Conservation (phyloP, 1,284 basidiomycete species). For the Caloboletus inedulis region DNA sequence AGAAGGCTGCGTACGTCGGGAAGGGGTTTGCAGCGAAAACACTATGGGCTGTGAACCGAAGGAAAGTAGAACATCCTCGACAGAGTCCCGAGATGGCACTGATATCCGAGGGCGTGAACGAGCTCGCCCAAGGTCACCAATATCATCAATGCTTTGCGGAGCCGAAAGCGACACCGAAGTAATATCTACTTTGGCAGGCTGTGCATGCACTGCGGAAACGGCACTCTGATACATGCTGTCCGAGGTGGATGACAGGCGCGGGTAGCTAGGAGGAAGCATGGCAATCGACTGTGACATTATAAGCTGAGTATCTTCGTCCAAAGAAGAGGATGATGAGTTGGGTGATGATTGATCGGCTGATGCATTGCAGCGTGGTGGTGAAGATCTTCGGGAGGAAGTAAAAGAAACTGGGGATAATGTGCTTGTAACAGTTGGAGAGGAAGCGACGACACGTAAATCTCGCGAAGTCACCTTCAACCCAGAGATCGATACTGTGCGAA, state of each 20-base stretch:
- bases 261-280: constrained; percentile 46
- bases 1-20: constrained; percentile 8
- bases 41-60: constrained; percentile 56
- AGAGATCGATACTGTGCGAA: constrained; percentile 46
- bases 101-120: constrained; percentile 8
- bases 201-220: constrained; percentile 42
- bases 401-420: constrained; percentile 22
- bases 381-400: constrained; percentile 20
- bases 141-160: neutral
- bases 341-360: constrained; percentile 35
- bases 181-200: neutral
- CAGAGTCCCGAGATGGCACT: constrained; percentile 9
- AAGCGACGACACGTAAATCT: constrained; percentile 36
- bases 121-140: neutral
- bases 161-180: neutral
- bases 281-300: constrained; percentile 76
- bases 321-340: constrained; percentile 42
- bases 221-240: constrained; percentile 76
- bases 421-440: constrained; percentile 19
- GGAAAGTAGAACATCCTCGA: constrained; percentile 52
- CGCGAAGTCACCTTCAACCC: constrained; percentile 48
- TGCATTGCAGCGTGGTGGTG: constrained; percentile 34
- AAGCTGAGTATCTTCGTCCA: constrained; percentile 64
- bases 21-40: constrained; percentile 51
- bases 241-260: constrained; percentile 46